Conservation (phyloP, 1,284 basidiomycete species). For the Irpex lacteus region DNA sequence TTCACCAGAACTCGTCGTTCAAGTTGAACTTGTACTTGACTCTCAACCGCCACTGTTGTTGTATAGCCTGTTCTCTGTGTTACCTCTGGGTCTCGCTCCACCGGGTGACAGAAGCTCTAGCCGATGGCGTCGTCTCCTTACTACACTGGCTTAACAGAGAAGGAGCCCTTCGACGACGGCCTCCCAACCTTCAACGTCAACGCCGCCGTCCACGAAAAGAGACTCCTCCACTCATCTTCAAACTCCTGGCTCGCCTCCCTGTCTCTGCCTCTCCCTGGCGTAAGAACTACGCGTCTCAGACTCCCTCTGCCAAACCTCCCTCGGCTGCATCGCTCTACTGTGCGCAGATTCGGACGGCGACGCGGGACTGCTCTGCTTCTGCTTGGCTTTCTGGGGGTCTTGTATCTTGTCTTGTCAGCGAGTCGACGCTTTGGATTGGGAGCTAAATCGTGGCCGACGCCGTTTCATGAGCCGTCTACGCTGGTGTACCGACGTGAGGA, state of each 20-base stretch:
- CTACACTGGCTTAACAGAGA: constrained; percentile 45
- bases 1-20: no score
- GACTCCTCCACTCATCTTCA: constrained; percentile 40
- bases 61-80: neutral
- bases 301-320: constrained; percentile 64
- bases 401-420: constrained; percentile 58
- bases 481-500: constrained; percentile 77
- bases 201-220: constrained; percentile 68
- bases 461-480: constrained; percentile 68
- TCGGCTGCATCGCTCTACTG: constrained; percentile 54
- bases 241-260: constrained; percentile 57
- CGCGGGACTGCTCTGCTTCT: constrained; percentile 50
- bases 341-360: constrained; percentile 57
- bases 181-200: constrained; percentile 51
- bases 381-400: constrained; percentile 43
- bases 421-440: constrained; percentile 53
- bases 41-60: neutral
- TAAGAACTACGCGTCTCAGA: constrained; percentile 50
- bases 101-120: constrained; percentile 5
- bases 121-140: constrained; percentile 49
- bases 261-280: constrained; percentile 58
- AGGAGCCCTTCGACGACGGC: constrained; percentile 44
- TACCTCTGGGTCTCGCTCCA: neutral
- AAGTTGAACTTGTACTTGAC: neutral
- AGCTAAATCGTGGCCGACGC: constrained; percentile 65